A percentile compares a stretch with the other conserved stretches of the same genome.
Evolutionary conservation across 768 basidiomycete species (phyloP).

Genomic region (Boletus fagicola): DNA sequence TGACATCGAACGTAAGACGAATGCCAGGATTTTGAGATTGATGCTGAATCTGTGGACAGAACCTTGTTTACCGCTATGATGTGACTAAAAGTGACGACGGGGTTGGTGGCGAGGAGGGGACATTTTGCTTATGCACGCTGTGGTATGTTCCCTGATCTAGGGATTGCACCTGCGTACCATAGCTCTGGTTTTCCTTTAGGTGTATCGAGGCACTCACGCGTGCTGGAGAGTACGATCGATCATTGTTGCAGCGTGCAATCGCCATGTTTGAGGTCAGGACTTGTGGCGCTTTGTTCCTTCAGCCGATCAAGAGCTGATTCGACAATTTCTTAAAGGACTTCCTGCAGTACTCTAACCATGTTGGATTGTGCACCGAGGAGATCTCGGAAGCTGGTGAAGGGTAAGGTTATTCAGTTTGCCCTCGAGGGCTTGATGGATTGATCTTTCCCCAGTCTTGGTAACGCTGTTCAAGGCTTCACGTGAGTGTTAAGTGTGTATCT

Average conservation of each 20-base stretch:
- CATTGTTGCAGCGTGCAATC: conserved; percentile 64
- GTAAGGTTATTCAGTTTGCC: conserved; percentile 39
- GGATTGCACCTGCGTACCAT: background rate
- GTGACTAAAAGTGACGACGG: conserved; percentile 84
- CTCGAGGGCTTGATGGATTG: background rate
- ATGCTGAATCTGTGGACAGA: conserved; percentile 41
- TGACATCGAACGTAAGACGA: conserved; percentile 72
- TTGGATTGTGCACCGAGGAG: conserved; percentile 83
- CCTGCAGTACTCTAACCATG: conserved; percentile 80
- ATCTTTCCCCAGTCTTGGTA: conserved; percentile 57
- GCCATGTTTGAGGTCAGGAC: conserved; percentile 83
- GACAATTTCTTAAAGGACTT: conserved; percentile 52
- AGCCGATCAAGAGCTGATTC: background rate
- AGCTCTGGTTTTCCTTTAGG: conserved; percentile 38
- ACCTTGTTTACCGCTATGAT: conserved; percentile 89
- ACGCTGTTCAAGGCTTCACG: conserved; percentile 91
- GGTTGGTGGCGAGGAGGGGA: conserved; percentile 94
- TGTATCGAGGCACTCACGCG: conserved; percentile 87
- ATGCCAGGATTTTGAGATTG: background rate
- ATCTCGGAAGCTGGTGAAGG: conserved; percentile 84
- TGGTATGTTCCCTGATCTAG: conserved; percentile 45
- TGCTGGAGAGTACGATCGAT: conserved; percentile 74
- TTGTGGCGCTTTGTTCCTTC: background rate
- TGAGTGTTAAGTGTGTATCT: conserved; percentile 37
- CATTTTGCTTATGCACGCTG: conserved; percentile 85